A percentile compares a stretch with the other conserved stretches of the same genome.
These are phyloP conservation scores for Aspergillus nomiae DNA, from an alignment of 2,329 filamentous ascomycete genomes.

Conservation along the genomic window DNA sequence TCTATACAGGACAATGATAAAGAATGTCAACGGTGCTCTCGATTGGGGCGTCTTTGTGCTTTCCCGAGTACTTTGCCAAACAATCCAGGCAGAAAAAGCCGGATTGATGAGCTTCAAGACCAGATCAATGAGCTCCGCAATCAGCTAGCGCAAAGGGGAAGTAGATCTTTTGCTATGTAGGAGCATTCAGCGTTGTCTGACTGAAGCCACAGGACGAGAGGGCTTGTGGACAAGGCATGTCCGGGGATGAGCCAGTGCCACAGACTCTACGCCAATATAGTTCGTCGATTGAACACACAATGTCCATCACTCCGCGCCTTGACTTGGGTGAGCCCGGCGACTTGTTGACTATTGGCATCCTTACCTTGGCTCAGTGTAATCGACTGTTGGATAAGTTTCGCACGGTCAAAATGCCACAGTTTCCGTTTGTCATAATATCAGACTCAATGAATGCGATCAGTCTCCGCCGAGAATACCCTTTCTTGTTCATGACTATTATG, in stretches of 20 bases:
- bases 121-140: conserved; percentile 6
- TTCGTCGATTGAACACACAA: not conserved
- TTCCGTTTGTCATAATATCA: conserved; percentile 3
- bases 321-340: not conserved
- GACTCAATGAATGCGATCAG: not conserved
- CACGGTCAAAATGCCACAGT: conserved; percentile 13
- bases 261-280: not conserved
- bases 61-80: conserved; percentile 1
- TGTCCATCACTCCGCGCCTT: not conserved
- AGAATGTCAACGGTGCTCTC: conserved; percentile 14
- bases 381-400: conserved; percentile 11
- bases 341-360: not conserved
- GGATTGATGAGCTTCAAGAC: conserved; percentile 12
- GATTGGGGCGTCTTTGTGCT: conserved; percentile 8
- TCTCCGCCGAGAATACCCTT: not conserved
- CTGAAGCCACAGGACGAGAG: not conserved
- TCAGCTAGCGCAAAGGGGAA: not conserved
- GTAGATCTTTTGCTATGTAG: not conserved
- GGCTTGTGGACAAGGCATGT: not conserved
- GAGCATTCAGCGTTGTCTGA: not conserved
- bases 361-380: not conserved
- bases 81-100: conserved; percentile 7
- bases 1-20: not conserved
- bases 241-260: not conserved
- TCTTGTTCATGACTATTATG: not conserved